These are phyloP conservation scores for Xylaria sp. DNA, from an alignment of 2,329 filamentous ascomycete species.

Conservation along the genomic window DNA sequence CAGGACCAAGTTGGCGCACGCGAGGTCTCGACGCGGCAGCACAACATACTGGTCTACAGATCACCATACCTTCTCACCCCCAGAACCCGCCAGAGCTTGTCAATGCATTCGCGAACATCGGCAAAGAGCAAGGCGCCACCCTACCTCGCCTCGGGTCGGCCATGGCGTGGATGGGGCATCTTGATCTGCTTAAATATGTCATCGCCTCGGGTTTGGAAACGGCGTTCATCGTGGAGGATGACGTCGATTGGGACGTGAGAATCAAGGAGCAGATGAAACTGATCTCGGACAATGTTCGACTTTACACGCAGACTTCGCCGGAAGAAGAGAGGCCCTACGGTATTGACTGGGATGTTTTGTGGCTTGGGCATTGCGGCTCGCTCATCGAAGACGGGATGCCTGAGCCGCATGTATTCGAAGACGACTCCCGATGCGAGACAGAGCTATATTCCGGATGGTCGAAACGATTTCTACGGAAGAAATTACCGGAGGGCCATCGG, in stretches of 20 bases:
- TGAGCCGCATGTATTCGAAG: constrained; percentile 36
- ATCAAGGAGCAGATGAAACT: constrained; percentile 49
- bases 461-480: constrained; percentile 37
- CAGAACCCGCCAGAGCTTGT: constrained; percentile 46
- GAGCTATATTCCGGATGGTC: constrained; percentile 46
- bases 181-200: constrained; percentile 49
- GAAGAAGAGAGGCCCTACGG: constrained; percentile 46
- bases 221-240: constrained; percentile 52
- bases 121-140: constrained; percentile 21
- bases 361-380: constrained; percentile 54
- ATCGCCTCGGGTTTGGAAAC: constrained; percentile 43
- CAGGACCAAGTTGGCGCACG: constrained; percentile 51
- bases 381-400: constrained; percentile 34
- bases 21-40: constrained; percentile 52
- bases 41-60: constrained; percentile 48
- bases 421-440: constrained; percentile 40
- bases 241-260: constrained; percentile 53
- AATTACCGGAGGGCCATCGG: constrained; percentile 41
- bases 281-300: constrained; percentile 49
- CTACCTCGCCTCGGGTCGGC: constrained; percentile 38
- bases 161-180: constrained; percentile 49
- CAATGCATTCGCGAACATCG: constrained; percentile 46
- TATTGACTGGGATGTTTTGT: constrained; percentile 52
- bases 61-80: constrained; percentile 51
- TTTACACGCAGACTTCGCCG: constrained; percentile 40